phyloP scores from a whole-genome alignment of 2,329 filamentous ascomycete genomes.

The Diaporthe citriasiana region DNA sequence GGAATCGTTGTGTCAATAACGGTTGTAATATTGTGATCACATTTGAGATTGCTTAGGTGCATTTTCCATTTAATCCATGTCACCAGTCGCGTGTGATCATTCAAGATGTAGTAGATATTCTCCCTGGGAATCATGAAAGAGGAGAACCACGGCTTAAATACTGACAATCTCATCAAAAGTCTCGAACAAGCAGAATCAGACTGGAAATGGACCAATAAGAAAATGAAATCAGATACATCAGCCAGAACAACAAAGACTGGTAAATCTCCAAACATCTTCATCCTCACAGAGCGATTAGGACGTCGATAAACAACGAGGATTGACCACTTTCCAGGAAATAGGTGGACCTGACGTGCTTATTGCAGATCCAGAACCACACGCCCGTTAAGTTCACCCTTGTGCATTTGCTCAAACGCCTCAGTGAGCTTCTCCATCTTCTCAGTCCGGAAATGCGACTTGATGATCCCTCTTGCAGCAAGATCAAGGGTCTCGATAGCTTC shows the following conservation, averaged over 20 bases:
- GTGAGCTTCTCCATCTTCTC: slow-evolving; percentile 45
- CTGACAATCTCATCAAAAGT: neutral
- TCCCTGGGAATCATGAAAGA: too few relatives aligned
- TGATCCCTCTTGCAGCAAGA: slow-evolving; percentile 43
- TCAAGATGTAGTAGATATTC: neutral
- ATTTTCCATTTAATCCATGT: neutral
- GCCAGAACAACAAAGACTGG: neutral
- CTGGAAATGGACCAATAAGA: neutral
- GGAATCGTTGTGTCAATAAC: too few relatives aligned
- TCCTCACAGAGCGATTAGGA: neutral
- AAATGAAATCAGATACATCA: neutral
- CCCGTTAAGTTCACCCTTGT: slow-evolving; percentile 43
- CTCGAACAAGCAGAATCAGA: neutral
- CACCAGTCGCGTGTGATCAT: neutral
- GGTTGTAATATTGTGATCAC: neutral
- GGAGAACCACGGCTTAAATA: neutral
- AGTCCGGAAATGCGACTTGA: slow-evolving; percentile 45
- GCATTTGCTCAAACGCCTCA: slow-evolving; percentile 45
- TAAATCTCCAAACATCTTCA: neutral
- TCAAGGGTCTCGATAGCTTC: slow-evolving; percentile 55
- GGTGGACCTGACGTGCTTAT: too few relatives aligned
- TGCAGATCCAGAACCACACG: slow-evolving; percentile 45
- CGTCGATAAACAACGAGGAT: too few relatives aligned
- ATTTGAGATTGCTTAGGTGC: neutral
- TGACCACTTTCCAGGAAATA: too few relatives aligned